Conservation (phyloP, 257 asterid genomes). For the Henckelia pumila region DNA sequence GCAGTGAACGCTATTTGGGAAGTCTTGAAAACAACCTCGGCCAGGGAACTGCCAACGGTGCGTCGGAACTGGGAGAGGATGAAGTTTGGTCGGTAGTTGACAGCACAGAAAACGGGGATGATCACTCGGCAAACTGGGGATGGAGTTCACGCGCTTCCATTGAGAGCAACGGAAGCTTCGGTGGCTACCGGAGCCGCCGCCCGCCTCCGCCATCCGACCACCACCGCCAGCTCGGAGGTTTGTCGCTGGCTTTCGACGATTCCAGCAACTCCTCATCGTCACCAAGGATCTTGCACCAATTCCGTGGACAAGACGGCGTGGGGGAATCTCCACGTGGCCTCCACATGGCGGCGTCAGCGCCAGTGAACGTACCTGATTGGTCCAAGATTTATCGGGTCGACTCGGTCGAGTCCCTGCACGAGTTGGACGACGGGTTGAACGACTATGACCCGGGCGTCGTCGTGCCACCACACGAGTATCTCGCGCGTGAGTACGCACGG, state of each 20-base stretch:
- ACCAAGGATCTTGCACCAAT: slow-evolving; percentile 55
- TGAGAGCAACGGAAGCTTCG: slow-evolving; percentile 34
- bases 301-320: slow-evolving; percentile 38
- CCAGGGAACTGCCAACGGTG: slow-evolving; percentile 36
- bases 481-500: slow-evolving; percentile 60
- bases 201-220: slow-evolving; percentile 29
- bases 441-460: slow-evolving; percentile 42
- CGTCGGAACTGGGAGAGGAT: slow-evolving; percentile 66
- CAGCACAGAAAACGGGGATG: slow-evolving; percentile 36
- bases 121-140: slow-evolving; percentile 32
- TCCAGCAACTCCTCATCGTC: slow-evolving; percentile 39
- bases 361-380: slow-evolving; percentile 84
- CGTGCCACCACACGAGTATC: slow-evolving; percentile 77
- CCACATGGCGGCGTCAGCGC: slow-evolving; percentile 69
- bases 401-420: slow-evolving; percentile 66
- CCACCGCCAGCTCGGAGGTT: slow-evolving; percentile 46
- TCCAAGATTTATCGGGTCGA: slow-evolving; percentile 62
- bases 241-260: slow-evolving; percentile 67
- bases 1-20: slow-evolving; percentile 62
- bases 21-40: slow-evolving; percentile 35
- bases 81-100: slow-evolving; percentile 75
- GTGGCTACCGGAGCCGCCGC: slow-evolving; percentile 30
- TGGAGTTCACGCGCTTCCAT: slow-evolving; percentile 53
- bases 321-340: slow-evolving; percentile 43
- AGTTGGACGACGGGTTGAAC: slow-evolving; percentile 37